Evolutionary conservation across 2,329 filamentous ascomycete genomes (phyloP).

Genomic region (Lecanoromycetidae sp.): DNA sequence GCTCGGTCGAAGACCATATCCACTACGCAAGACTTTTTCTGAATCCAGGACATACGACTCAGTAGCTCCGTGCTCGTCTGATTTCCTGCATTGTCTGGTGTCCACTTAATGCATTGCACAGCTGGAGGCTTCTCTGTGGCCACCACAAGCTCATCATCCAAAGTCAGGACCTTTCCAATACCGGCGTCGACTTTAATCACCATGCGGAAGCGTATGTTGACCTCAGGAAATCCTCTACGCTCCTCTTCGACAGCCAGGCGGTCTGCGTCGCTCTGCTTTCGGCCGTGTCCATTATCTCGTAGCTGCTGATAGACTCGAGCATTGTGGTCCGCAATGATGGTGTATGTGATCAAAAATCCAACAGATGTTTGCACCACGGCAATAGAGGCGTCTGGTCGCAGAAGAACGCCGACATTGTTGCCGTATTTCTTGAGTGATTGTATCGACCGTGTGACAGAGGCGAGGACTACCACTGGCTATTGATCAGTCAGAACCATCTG

Average conservation of each 20-base stretch:
- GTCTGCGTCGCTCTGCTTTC: slow-evolving; percentile 34
- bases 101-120: slow-evolving; percentile 95
- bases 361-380: slow-evolving; percentile 77
- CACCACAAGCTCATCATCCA: slow-evolving; percentile 87
- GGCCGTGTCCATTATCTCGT: slow-evolving; percentile 44
- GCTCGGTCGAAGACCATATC: slow-evolving; percentile 91
- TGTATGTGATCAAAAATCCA: slow-evolving; percentile 90
- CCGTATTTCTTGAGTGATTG: slow-evolving; percentile 75
- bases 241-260: slow-evolving; percentile 65
- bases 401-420: slow-evolving; percentile 66
- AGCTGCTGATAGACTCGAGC: slow-evolving; percentile 75
- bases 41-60: slow-evolving; percentile 74
- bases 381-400: slow-evolving; percentile 84
- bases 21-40: slow-evolving; percentile 60
- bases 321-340: slow-evolving; percentile 70
- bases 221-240: slow-evolving; percentile 63
- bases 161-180: slow-evolving; percentile 72
- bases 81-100: slow-evolving; percentile 63
- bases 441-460: slow-evolving; percentile 69
- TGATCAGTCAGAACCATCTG: slow-evolving; percentile 21
- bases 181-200: slow-evolving; percentile 97
- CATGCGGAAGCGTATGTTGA: slow-evolving; percentile 88
- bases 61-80: slow-evolving; percentile 88
- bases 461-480: slow-evolving; percentile 78
- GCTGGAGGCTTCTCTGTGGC: slow-evolving; percentile 83